Percentiles rank a stretch among this genome's conserved stretches.
Evolutionary conservation across 257 asterid species (phyloP).

Genomic region (Solanum piurae): DNA sequence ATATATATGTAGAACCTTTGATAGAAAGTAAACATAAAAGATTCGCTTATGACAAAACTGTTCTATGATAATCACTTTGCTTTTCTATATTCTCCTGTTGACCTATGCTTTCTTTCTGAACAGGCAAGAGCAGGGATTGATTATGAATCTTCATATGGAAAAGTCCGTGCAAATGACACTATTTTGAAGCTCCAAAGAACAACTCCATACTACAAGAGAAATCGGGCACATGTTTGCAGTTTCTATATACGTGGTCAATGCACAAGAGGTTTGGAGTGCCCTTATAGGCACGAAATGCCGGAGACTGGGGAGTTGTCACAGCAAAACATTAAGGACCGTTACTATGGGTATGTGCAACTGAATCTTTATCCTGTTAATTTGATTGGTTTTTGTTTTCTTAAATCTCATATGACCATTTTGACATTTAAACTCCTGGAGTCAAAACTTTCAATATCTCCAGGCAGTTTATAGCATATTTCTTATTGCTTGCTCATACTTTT

Average conservation of each 20-base stretch:
- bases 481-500: no score
- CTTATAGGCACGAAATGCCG: constrained; percentile 98
- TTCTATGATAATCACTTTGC: not conserved
- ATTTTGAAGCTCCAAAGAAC: constrained; percentile 16
- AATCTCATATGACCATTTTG: no score
- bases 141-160: constrained; percentile 89
- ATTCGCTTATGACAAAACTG: not conserved
- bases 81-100: not conserved
- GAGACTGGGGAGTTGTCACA: constrained; percentile 90
- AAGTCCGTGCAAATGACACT: constrained; percentile 80
- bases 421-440: no score
- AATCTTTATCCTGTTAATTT: not conserved
- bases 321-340: constrained; percentile 92
- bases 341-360: constrained; percentile 63
- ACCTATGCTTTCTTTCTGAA: not conserved
- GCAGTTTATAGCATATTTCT: no score
- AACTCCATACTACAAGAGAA: constrained; percentile 89
- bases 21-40: not conserved
- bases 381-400: not conserved
- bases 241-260: constrained; percentile 92
- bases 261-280: no score
- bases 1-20: not conserved
- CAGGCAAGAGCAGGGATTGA: constrained; percentile 99
- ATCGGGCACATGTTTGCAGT: constrained; percentile 14
- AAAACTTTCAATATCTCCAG: no score